phyloP scores from a whole-genome alignment of 1,284 basidiomycete genomes.

The Trichosporon inkin region DNA sequence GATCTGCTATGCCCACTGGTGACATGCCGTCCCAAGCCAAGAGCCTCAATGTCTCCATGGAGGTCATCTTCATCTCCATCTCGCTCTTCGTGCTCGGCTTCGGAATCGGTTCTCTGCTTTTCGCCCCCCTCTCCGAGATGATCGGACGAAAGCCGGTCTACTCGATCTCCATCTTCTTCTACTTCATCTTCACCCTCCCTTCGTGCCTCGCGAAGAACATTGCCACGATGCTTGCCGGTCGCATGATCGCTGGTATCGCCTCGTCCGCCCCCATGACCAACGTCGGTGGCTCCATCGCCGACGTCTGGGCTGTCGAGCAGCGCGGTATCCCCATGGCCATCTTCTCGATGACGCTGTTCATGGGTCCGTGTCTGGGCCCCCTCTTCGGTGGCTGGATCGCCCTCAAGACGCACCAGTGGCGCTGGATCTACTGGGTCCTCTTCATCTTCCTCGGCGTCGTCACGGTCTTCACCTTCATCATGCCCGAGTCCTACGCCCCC shows the following conservation, averaged over 20 bases:
- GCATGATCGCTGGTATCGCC: slow-evolving; percentile 51
- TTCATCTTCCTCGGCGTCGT: slow-evolving; percentile 45
- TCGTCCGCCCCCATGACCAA: slow-evolving; percentile 53
- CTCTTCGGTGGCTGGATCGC: slow-evolving; percentile 49
- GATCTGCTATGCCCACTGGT: slow-evolving; percentile 52
- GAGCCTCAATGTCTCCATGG: slow-evolving; percentile 47
- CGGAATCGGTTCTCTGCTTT: slow-evolving; percentile 49
- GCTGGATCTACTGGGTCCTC: slow-evolving; percentile 53
- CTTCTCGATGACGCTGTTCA: slow-evolving; percentile 46
- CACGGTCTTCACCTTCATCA: slow-evolving; percentile 37
- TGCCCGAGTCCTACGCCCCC: slow-evolving; percentile 50
- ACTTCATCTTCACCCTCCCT: slow-evolving; percentile 52
- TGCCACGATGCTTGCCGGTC: slow-evolving; percentile 52
- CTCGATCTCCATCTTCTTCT: slow-evolving; percentile 49
- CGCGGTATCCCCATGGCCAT: slow-evolving; percentile 52
- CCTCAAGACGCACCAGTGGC: slow-evolving; percentile 41
- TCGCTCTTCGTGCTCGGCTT: slow-evolving; percentile 54
- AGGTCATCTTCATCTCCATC: slow-evolving; percentile 49
- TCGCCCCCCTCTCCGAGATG: slow-evolving; percentile 49
- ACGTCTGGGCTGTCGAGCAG: slow-evolving; percentile 50
- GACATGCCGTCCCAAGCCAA: slow-evolving; percentile 45
- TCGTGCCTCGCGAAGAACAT: slow-evolving; percentile 52
- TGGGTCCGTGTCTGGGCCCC: slow-evolving; percentile 51
- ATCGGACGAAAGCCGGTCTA: slow-evolving; percentile 49
- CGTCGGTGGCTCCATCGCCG: slow-evolving; percentile 52